Percentiles rank a stretch among this genome's conserved stretches.
Conservation (phyloP, 2,329 filamentous ascomycete genomes). For the Penicillium sclerotigenum region DNA sequence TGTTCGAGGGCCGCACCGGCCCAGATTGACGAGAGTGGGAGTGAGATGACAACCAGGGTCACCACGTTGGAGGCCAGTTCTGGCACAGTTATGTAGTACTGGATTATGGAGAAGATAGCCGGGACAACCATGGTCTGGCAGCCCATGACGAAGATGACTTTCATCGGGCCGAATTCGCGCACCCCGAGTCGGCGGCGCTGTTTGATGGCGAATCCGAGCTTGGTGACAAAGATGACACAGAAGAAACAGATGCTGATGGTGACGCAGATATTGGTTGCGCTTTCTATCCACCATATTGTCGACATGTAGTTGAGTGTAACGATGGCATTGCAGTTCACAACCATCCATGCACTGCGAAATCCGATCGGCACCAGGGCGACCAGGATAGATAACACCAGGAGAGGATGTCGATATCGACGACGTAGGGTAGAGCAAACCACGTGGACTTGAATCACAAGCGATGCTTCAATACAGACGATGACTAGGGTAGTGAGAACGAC, state of each 20-base stretch:
- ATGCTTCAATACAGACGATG: conserved; percentile 54
- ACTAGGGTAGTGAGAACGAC: conserved; percentile 53
- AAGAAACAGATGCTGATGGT: conserved; percentile 61
- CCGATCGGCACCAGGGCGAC: conserved; percentile 53
- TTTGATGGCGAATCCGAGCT: conserved; percentile 58
- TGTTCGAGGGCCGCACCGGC: conserved; percentile 46
- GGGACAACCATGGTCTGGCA: conserved; percentile 65
- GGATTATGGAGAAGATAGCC: conserved; percentile 59
- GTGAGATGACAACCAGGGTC: conserved; percentile 59
- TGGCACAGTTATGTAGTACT: conserved; percentile 51
- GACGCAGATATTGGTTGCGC: conserved; percentile 50
- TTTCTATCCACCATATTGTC: conserved; percentile 41
- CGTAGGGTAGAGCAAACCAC: conserved; percentile 57
- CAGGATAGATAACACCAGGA: conserved; percentile 49
- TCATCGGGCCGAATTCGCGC: conserved; percentile 61
- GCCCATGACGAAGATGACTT: conserved; percentile 65
- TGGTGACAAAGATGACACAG: conserved; percentile 59
- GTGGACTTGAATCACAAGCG: conserved; percentile 61
- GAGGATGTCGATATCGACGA: conserved; percentile 41
- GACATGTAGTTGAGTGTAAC: conserved; percentile 29
- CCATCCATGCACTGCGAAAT: conserved; percentile 53
- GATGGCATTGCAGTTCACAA: conserved; percentile 49
- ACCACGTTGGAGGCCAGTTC: conserved; percentile 56
- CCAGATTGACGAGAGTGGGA: conserved; percentile 67
- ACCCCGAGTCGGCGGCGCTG: conserved; percentile 57